phyloP scores from a whole-genome alignment of 257 asterid genomes.

The Gynochthodes officinalis region DNA sequence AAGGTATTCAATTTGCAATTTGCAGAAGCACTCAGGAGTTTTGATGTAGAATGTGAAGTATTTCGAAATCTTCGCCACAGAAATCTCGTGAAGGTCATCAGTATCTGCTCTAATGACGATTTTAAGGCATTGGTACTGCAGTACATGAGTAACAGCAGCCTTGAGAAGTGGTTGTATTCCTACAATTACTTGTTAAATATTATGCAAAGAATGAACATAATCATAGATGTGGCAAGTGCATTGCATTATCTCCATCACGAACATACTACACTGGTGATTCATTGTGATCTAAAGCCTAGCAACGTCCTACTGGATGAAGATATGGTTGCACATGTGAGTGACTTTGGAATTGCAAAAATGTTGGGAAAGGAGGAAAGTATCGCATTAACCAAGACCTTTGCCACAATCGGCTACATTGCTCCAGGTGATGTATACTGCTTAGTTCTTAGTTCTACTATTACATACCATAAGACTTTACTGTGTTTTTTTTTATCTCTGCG shows the following conservation, averaged over 20 bases:
- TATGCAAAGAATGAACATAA: too few species aligned
- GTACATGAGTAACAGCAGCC: slow-evolving; percentile 36
- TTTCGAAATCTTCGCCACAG: slow-evolving; percentile 33
- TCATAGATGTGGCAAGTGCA: slow-evolving; percentile 28
- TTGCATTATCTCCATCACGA: slow-evolving; percentile 34
- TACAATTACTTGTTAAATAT: too few species aligned
- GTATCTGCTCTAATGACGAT: slow-evolving; percentile 31
- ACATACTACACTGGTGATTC: slow-evolving; percentile 26
- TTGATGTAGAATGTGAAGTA: slow-evolving; percentile 30
- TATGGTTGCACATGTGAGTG: too few species aligned
- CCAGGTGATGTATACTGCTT: background rate
- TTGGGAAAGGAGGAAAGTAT: too few species aligned
- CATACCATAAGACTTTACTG: too few species aligned
- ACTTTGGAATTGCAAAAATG: too few species aligned
- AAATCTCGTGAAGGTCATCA: slow-evolving; percentile 28
- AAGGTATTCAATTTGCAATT: slow-evolving; percentile 29
- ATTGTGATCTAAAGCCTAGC: slow-evolving; percentile 22
- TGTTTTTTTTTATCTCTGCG: too few species aligned
- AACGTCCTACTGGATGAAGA: too few species aligned
- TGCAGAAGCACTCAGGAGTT: slow-evolving; percentile 24
- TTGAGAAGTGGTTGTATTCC: background rate
- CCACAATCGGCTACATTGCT: slow-evolving; percentile 9
- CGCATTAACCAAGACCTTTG: slow-evolving; percentile 28
- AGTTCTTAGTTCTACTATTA: too few species aligned
- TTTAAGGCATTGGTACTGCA: slow-evolving; percentile 32